Base-by-base conservation (phyloP, 352 stramenopile genomes). In the Phytophthora melonis region DNA sequence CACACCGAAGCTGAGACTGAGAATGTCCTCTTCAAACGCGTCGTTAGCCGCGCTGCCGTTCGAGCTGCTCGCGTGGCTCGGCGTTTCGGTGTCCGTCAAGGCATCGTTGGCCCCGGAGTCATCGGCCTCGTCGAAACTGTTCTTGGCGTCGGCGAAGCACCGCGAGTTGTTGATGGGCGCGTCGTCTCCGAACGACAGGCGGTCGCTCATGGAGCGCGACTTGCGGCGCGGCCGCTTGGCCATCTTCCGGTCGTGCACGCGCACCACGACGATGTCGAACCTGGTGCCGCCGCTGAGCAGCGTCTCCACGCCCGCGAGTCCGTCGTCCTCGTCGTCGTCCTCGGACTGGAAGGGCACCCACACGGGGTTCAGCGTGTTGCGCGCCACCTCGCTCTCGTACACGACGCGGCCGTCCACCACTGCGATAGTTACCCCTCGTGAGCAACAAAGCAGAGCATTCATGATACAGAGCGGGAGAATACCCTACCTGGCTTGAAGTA, bases 331-430 rank as follows among this genome's bases (percentile, higher is more conserved):
- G 23, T 55, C 67, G 60, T 82, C 66, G 54, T 76, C 72, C 25
- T 89, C 78, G 9, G 79, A 83, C 70, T 93, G 76, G 66, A 95
- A 93, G 9, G 88, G 88, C 68, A 95, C 81, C 88, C 88, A 95
- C 68, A 95, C 86, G 11, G 88, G 88, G 68, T 95, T 95, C 18
- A 95, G 75, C 45, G 88, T 95, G 58, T 79, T 83, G 41, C 76
- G 78, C 62, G 79, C 86, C 43, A 92, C 79, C 68, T 95, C 88
- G 56, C 88, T 95, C 68, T 90, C 80, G 56, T 95, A 95, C 49
- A 93, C 74, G 23, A 90, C 77, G 14, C 83, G 84, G 18, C 77
- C 74, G 55, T 93, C 88, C 47, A 95, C 75, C 54, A 92, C 88
- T 94, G 63, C 30, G 34, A 32, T 8, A 32, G 61, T 41, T 25